phyloP scores from a whole-genome alignment of 495 filamentous ascomycete species.

The Baudoinia panamericana region DNA sequence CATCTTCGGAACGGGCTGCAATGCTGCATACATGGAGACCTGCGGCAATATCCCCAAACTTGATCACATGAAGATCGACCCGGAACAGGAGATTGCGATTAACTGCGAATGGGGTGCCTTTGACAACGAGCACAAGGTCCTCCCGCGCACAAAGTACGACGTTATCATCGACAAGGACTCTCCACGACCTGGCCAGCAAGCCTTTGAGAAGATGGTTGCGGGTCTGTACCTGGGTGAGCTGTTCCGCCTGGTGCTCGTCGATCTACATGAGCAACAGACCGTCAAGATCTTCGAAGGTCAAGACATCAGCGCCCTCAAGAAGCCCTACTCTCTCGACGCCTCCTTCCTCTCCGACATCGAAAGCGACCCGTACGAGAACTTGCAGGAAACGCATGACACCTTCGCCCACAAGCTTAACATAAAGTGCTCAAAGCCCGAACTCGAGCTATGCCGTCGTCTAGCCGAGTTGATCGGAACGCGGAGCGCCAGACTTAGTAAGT shows the following conservation, averaged over 20 bases:
- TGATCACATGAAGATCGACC: constrained; percentile 80
- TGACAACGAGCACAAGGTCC: constrained; percentile 87
- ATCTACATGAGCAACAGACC: constrained; percentile 65
- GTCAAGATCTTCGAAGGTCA: constrained; percentile 72
- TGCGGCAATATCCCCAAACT: constrained; percentile 86
- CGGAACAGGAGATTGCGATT: constrained; percentile 85
- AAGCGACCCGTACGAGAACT: constrained; percentile 85
- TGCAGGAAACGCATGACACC: constrained; percentile 69
- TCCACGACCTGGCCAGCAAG: constrained; percentile 86
- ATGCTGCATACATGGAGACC: constrained; percentile 96
- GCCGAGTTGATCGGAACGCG: constrained; percentile 91
- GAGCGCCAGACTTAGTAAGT: constrained; percentile 65
- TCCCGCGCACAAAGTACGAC: constrained; percentile 78
- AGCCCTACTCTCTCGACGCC: constrained; percentile 75
- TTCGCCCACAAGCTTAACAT: constrained; percentile 64
- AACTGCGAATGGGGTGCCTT: constrained; percentile 99
- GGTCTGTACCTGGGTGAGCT: constrained; percentile 92
- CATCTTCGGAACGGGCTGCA: constrained; percentile 97
- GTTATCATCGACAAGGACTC: constrained; percentile 82
- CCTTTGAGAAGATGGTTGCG: constrained; percentile 97
- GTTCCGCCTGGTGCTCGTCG: constrained; percentile 78
- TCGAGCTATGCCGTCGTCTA: constrained; percentile 73
- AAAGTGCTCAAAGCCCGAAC: constrained; percentile 53
- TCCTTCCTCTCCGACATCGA: constrained; percentile 95
- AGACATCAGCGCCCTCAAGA: constrained; percentile 63